Evolutionary conservation across 306 rosid genomes (phyloP).

Genomic region (Dalbergia oliveri): DNA sequence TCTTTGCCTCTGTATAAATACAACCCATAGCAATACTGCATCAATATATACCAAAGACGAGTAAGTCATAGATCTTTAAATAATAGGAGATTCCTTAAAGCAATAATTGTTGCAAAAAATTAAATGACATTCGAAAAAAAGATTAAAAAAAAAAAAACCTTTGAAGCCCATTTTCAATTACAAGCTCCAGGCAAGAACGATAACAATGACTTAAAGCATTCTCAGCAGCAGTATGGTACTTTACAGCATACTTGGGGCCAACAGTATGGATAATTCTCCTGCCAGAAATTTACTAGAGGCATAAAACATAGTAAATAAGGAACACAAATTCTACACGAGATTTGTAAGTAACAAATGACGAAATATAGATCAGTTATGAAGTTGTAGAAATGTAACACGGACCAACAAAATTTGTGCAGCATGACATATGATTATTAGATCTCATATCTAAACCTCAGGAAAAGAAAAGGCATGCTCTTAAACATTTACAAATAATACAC

Average conservation of each 20-base stretch:
- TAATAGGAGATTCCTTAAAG: constrained; percentile 9
- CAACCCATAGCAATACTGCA: constrained; percentile 98
- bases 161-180: constrained; percentile 82
- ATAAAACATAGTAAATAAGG: constrained; percentile 20
- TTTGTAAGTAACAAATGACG: neutral
- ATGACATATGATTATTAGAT: constrained; percentile 19
- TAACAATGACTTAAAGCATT: constrained; percentile 98
- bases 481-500: constrained; percentile 1
- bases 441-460: constrained; percentile 11
- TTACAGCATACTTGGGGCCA: constrained; percentile 97
- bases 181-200: constrained; percentile 96
- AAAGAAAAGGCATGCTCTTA: neutral
- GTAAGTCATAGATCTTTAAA: constrained; percentile 48
- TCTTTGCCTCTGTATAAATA: constrained; percentile 93
- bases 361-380: constrained; percentile 23
- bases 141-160: constrained; percentile 62
- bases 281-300: constrained; percentile 42
- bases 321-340: constrained; percentile 17
- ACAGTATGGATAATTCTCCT: constrained; percentile 97
- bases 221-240: constrained; percentile 99
- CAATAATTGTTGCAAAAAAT: constrained; percentile 30
- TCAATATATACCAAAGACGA: constrained; percentile 37
- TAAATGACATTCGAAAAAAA: neutral
- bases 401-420: constrained; percentile 28
- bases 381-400: constrained; percentile 28